These are phyloP conservation scores for Aspergillus proliferans DNA, from an alignment of 2,329 filamentous ascomycete genomes.

Conservation along the genomic window DNA sequence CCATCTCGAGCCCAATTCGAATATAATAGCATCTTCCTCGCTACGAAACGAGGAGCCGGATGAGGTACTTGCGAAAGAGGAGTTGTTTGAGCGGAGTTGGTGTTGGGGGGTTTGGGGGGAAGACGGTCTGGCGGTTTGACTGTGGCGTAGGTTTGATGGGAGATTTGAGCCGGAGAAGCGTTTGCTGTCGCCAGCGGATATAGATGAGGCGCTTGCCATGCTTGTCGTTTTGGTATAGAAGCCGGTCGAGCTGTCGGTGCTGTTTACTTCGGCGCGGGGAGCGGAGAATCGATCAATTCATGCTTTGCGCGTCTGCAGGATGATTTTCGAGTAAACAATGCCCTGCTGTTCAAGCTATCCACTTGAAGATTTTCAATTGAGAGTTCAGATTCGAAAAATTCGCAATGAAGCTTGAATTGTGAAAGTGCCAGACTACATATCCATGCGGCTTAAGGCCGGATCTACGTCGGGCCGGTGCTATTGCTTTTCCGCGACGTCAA, in stretches of 20 bases:
- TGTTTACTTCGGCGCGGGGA: conserved; percentile 8
- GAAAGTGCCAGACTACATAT: background rate
- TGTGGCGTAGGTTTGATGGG: conserved; percentile 25
- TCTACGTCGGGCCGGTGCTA: conserved; percentile 30
- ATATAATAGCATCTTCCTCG: conserved; percentile 77
- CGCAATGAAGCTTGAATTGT: background rate
- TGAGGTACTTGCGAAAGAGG: conserved; percentile 48
- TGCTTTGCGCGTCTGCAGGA: conserved; percentile 2
- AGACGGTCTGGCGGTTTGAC: conserved; percentile 28
- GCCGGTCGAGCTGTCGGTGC: background rate
- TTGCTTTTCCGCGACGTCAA: conserved; percentile 20
- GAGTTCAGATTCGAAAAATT: background rate
- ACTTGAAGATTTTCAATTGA: background rate
- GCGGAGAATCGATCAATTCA: conserved; percentile 4
- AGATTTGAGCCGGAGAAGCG: conserved; percentile 11
- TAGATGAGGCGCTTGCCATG: conserved; percentile 14
- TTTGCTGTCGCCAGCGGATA: conserved; percentile 21
- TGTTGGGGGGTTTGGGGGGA: conserved; percentile 57
- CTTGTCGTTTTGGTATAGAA: conserved; percentile 4
- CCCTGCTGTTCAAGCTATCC: background rate
- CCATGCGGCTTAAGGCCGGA: conserved; percentile 14
- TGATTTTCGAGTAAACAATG: conserved; percentile 1
- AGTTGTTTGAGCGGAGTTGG: conserved; percentile 44
- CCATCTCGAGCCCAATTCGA: conserved; percentile 75
- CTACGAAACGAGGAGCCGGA: conserved; percentile 54